Base-by-base conservation (phyloP, 2,329 filamentous ascomycete species). In the Trichophyton simii region DNA sequence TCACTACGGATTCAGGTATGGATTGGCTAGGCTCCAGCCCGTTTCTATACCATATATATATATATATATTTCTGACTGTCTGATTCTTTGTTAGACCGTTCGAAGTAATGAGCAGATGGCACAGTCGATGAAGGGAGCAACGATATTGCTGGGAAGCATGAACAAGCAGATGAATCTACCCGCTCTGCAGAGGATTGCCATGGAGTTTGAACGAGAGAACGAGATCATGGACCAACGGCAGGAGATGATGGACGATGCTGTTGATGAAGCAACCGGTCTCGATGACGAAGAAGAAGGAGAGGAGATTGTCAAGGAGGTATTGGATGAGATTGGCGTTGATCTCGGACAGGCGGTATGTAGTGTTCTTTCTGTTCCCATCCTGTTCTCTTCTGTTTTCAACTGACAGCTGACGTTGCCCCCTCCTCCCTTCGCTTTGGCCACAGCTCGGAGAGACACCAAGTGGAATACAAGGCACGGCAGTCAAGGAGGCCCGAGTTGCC, bases 51-150 rank as follows among this genome's bases (percentile, higher is more conserved):
- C 28, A 7, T 31, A 31, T 31, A 31, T 31, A 7, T 31, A 6
- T 31, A 6, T 6, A 31, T 7, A 31, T 8, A 1, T 38, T 25
- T 20, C 62, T 55, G 34, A 38, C 34, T 38, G 34, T 0, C 3
- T 31, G 25, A 31, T 38, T 38, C 9, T 38, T 38, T 38, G 9
- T 13, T 9, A 59, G 89, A 99, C 94, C 58, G 92, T 97, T 66
- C 86, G 94, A 66, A 96, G 91, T 67, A 99, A 99, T 75, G 94
- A 99, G 75, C 92, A 97, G 76, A 99, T 99, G 94, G 96, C 96
- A 91, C 90, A 96, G 75, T 94, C 91, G 7, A 97, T 99, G 94
- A 99, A 96, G 76, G 94, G 94, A 38, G 94, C 94, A 3, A 97
- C 94, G 0, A 86, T 87, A 75, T 86, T 96, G 2, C 80, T 99